Evolutionary conservation across 371 early-diverging fungal species (phyloP), one percentile per base, ranked within the genome.

Genomic region (Mortierella polycephala): DNA sequence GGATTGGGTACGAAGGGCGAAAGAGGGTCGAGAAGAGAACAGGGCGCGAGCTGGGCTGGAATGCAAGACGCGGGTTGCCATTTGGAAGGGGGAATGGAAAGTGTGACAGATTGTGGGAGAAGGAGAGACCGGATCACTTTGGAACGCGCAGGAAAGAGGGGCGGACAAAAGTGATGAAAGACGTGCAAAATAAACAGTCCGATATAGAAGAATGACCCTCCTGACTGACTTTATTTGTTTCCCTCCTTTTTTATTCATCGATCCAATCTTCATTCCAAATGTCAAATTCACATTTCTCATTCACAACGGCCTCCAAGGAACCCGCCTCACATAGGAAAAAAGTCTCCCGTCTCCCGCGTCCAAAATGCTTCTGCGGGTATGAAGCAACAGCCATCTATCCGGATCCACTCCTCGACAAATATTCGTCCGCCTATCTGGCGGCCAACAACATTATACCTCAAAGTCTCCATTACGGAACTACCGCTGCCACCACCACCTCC

Each of bases 351-450:
- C 51, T 51, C 10, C 51, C 51, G 10, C 53, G 63, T 8, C 66
- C 66, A 18, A 42, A 49, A n/a, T 65, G 66, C 49, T 65, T 65
- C 51, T 65, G 66, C n/a, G 66, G 66, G 5, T 37, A 40, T 41
- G n/a, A 23, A 16, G 66, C 66, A 9, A 41, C 42, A 8, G 40
- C 58, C 49, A 51, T 65, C 57, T 57, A 65, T 23, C 51, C 58
- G 4, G 51, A 51, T 9, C 51, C 51, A 51, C 20, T 18, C 51
- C 10, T 16, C 20, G 51, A 18, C 20, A 16, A 6, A 51, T n/a
- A 51, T 20, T 51, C 51, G 51, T 51, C 51, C 18, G 9, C 51
- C 30, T 30, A 30, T 30, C 30, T 30, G 30, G 30, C 30, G 30
- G 30, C 30, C 30, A 30, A 30, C 1, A 30, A 30, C 30, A 30